Conservation (phyloP, 2,329 filamentous ascomycete species). For the Parascedosporium putredinis region DNA sequence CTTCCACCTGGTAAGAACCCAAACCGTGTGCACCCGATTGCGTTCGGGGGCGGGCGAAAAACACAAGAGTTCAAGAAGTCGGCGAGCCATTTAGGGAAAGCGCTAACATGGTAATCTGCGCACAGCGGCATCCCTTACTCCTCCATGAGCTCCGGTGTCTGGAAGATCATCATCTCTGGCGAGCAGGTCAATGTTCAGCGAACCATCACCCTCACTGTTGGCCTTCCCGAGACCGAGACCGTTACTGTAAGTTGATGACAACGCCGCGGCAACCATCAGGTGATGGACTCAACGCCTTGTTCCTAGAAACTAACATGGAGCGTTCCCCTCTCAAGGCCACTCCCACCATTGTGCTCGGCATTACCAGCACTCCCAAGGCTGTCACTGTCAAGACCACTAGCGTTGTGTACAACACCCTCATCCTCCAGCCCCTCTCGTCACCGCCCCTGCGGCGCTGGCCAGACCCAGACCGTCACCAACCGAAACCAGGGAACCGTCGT, state of each 20-base stretch:
- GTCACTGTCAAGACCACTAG: conserved; percentile 19
- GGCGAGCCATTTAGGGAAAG: not conserved
- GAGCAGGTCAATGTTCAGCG: conserved; percentile 25
- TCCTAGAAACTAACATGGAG: too few relatives aligned
- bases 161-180: conserved; percentile 26
- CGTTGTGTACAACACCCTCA: conserved; percentile 23
- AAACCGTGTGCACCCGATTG: not conserved
- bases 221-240: conserved; percentile 21
- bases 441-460: conserved; percentile 20
- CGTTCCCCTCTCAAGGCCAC: conserved; percentile 24
- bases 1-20: conserved; percentile 25
- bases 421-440: conserved; percentile 23
- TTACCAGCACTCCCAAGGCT: conserved; percentile 25
- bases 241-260: conserved; percentile 19
- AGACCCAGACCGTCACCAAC: conserved; percentile 24
- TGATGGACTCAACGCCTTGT: too few relatives aligned
- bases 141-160: conserved; percentile 24
- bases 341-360: conserved; percentile 24
- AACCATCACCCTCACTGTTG: conserved; percentile 22
- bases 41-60: not conserved
- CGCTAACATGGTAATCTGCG: not conserved
- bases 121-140: conserved; percentile 25
- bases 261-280: not conserved
- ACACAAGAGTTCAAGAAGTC: not conserved
- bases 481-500: conserved; percentile 21